Base-by-base conservation (phyloP, 192 early-diverging fungal species). In the Entomortierella lignicola region DNA sequence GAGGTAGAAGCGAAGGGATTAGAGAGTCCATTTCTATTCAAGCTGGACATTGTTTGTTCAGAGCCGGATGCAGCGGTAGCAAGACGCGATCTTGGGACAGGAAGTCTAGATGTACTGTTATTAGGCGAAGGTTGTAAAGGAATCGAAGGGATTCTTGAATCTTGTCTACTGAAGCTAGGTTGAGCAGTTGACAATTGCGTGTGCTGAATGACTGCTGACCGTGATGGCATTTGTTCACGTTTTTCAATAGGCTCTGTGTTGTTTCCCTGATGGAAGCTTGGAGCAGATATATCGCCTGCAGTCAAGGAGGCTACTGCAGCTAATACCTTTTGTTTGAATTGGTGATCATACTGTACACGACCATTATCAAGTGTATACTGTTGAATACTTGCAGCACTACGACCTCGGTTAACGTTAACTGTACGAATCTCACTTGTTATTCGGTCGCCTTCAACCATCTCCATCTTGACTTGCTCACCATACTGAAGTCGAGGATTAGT, bases 381-480 rank as follows among this genome's bases (percentile, higher is more conserved):
- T 13, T 55, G 60, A 31, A 57, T 39, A 26, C 39, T 52, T 29
- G 67, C 26, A 12, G 30, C 42, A 12, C 29, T 13, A 18, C 34
- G 34, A 4, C 34, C 47, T 18, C 74, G 39, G 18, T 27, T 48
- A 0, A 52, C 41, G 39, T 69, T 69, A 34, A 68, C 52, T 12
- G 66, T 69, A 7, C 74, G 43, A 30, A 69, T 64, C 29, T 64
- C 74, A 0, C 53, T 66, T 12, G 58, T 66, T 0, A 69, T 66
- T 18, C 37, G 61, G 27, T 59, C 66, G 18, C 66, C 74, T n/a
- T 77, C 74, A 3, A 77, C 60, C 59, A 69, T 43, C 48, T 77
- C 74, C 60, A 77, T 69, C 55, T 59, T 61, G 50, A 77, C 29
- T 39, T 77, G 60, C 52, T 77, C 66, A 0, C 74, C 74, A 59